Base-by-base conservation (phyloP, 177 flowering plant genomes). In the Telopea speciosissima region DNA sequence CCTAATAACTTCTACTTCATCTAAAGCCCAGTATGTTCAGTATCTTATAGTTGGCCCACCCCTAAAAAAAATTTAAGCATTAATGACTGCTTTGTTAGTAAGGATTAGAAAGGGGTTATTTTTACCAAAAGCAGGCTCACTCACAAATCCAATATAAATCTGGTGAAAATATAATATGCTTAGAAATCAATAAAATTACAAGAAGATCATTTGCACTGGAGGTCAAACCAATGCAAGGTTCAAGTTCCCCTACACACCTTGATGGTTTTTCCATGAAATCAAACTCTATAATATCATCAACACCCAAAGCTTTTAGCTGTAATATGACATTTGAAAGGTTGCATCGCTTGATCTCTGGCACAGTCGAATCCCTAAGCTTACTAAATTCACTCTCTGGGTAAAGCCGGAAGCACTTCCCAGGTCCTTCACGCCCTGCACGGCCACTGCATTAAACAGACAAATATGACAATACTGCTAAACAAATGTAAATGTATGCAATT, bases 351-450 rank as follows among this genome's bases (percentile, higher is more conserved):
- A 95, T 93, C 85, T 93, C 99, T 33, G 97, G 96, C 63, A 86
- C 82, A 62, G 98, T 89, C 62, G 95, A 89, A 82, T 92, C 92
- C 31, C 69, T 81, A 67, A 92, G 88, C 71, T 82, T 85, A 72
- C 76, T 84, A 85, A 90, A 92, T 77, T 83, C 90, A 74, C 71
- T 72, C 79, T 95, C 98, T 11, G 89, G 90, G 72, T 94, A 94
- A 26, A 92, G 84, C 22, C 98, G 89, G 68, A 84, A 94, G 80
- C 96, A 94, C 75, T 94, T 94, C 66, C 96, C 98, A 66, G 97
- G 88, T 69, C 92, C 88, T 79, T 94, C 96, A 82, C 98, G 96
- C 63, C 98, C 98, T 77, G 98, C 97, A 80, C 97, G 95, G 17
- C 98, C 98, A 85, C 98, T 94, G 84, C 65, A 73, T 25, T 16